Percentiles rank a stretch among this genome's conserved stretches.
Conservation (phyloP, 345 rosid genomes). For the Syzygium oleosum region DNA sequence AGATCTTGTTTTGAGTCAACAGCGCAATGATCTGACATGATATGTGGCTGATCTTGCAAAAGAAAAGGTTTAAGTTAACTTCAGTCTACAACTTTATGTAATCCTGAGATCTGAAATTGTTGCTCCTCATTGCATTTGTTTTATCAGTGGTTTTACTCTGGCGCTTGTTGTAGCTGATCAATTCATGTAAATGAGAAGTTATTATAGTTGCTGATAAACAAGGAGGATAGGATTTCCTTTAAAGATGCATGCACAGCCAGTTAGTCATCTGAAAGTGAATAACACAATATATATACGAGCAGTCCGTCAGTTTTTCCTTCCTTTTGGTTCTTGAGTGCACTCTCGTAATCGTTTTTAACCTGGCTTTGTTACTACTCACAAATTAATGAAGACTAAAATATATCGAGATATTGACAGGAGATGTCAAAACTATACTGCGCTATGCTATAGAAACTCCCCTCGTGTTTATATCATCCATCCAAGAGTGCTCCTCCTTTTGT, state of each 20-base stretch:
- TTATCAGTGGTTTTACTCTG: not conserved
- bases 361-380: not conserved
- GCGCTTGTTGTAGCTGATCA: not conserved
- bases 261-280: not conserved
- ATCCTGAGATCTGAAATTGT: not conserved
- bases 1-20: not conserved
- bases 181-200: not conserved
- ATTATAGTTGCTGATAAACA: not conserved
- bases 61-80: not conserved
- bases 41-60: not conserved
- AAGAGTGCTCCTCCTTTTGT: not conserved
- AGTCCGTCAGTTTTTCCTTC: not conserved
- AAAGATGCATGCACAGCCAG: not conserved
- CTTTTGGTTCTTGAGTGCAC: not conserved
- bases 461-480: not conserved
- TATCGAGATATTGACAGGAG: not conserved
- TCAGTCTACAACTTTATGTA: not conserved
- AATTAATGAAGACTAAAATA: not conserved
- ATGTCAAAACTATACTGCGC: not conserved
- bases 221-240: not conserved
- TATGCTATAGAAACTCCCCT: not conserved
- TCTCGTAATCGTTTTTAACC: not conserved
- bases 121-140: not conserved
- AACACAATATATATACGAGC: not conserved
- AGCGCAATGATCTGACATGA: not conserved